These are phyloP conservation scores for Pleurotus giganteus DNA, from an alignment of 768 basidiomycete species.

Conservation along the genomic window DNA sequence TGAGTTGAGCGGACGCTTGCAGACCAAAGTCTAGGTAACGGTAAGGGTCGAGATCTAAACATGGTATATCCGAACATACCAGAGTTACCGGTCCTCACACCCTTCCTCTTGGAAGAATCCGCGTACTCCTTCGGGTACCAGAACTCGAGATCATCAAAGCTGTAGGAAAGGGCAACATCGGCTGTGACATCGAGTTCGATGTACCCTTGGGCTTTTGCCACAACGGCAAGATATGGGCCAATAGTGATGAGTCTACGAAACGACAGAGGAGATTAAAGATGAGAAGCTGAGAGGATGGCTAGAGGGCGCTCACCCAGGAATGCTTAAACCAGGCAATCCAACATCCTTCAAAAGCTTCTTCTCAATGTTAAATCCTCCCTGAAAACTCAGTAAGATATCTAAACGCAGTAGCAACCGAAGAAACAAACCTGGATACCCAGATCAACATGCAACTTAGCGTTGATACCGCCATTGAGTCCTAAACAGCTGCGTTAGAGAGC, in stretches of 20 bases:
- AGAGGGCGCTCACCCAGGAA: conserved; percentile 26
- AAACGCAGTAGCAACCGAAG: too few relatives aligned
- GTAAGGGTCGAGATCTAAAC: too few relatives aligned
- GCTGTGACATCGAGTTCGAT: conserved; percentile 31
- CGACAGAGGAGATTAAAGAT: too few relatives aligned
- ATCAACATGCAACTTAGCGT: conserved; percentile 26
- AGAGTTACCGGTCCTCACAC: not conserved
- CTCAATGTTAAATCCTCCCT: conserved; percentile 29
- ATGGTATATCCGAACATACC: not conserved
- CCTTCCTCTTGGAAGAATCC: not conserved
- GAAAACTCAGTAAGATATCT: not conserved
- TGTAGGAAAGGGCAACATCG: conserved; percentile 29
- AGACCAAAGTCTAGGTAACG: not conserved
- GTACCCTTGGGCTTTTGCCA: conserved; percentile 21
- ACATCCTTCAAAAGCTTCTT: conserved; percentile 23
- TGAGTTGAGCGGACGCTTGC: conserved; percentile 1
- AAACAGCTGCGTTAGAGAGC: not conserved
- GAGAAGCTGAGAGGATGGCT: too few relatives aligned
- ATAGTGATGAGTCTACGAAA: conserved; percentile 33
- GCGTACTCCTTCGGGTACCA: conserved; percentile 4
- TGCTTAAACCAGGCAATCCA: conserved; percentile 28
- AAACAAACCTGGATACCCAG: conserved; percentile 23
- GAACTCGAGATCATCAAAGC: not conserved
- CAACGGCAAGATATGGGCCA: conserved; percentile 36
- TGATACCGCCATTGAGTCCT: conserved; percentile 24